A percentile compares a stretch with the other conserved stretches of the same genome.
These are phyloP conservation scores for Diaporthe ilicicola DNA, from an alignment of 2,329 filamentous ascomycete genomes.

Conservation along the genomic window DNA sequence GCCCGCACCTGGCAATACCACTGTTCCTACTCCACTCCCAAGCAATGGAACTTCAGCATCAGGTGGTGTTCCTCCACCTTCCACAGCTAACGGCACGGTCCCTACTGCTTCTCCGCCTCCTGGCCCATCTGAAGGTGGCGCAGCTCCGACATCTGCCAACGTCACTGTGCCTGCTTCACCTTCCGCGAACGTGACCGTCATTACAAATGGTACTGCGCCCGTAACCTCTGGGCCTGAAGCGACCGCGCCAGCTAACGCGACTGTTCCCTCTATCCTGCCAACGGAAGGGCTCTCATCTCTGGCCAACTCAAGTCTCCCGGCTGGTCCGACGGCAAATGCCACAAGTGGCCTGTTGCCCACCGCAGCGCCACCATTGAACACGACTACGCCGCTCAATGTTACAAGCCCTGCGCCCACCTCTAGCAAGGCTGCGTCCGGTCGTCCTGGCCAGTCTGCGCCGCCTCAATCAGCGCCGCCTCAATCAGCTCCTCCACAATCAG, in stretches of 20 bases:
- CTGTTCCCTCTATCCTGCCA: slow-evolving; percentile 20
- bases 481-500: slow-evolving; percentile 9
- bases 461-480: slow-evolving; percentile 12
- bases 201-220: slow-evolving; percentile 28
- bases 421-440: neutral
- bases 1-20: slow-evolving; percentile 1
- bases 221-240: slow-evolving; percentile 3
- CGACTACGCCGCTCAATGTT: slow-evolving; percentile 22
- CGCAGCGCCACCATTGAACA: slow-evolving; percentile 19
- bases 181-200: slow-evolving; percentile 15
- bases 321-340: slow-evolving; percentile 26
- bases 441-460: slow-evolving; percentile 5
- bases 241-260: slow-evolving; percentile 25
- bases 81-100: slow-evolving; percentile 18
- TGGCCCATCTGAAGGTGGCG: slow-evolving; percentile 12
- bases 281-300: neutral
- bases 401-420: slow-evolving; percentile 24
- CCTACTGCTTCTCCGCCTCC: neutral
- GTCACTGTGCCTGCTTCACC: slow-evolving; percentile 20
- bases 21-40: neutral
- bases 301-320: slow-evolving; percentile 19
- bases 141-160: slow-evolving; percentile 24
- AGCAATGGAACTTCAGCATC: slow-evolving; percentile 14
- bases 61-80: neutral
- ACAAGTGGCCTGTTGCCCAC: slow-evolving; percentile 7